Evolutionary conservation across 2,329 filamentous ascomycete genomes (phyloP).

Genomic region (Paramyrothecium roridum): DNA sequence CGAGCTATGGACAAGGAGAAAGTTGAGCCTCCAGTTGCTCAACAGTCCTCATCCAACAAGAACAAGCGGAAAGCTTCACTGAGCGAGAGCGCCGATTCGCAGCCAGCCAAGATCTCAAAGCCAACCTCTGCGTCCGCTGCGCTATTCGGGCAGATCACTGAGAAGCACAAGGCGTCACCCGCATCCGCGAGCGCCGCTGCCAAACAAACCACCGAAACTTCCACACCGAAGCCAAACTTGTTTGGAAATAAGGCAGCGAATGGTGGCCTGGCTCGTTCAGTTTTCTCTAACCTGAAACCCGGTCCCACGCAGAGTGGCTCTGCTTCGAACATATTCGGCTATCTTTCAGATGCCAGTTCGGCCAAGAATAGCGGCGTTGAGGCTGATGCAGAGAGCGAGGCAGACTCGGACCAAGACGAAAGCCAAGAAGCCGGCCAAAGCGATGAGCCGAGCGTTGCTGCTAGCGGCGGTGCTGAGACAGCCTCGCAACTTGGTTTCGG

Average conservation of each 20-base stretch:
- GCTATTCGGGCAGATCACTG: slow-evolving; percentile 55
- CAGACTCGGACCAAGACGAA: slow-evolving; percentile 39
- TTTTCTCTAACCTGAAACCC: slow-evolving; percentile 38
- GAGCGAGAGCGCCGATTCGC: slow-evolving; percentile 42
- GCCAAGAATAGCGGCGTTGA: slow-evolving; percentile 51
- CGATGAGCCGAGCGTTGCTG: slow-evolving; percentile 39
- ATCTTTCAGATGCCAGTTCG: slow-evolving; percentile 55
- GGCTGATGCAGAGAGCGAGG: slow-evolving; percentile 43
- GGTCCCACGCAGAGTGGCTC: slow-evolving; percentile 14
- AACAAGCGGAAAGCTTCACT: slow-evolving; percentile 51
- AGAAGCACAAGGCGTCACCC: slow-evolving; percentile 38
- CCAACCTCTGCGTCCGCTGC: slow-evolving; percentile 51
- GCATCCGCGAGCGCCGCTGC: slow-evolving; percentile 23
- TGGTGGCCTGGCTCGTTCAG: slow-evolving; percentile 37
- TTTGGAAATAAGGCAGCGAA: slow-evolving; percentile 32
- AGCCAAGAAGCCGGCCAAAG: slow-evolving; percentile 40
- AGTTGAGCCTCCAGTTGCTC: slow-evolving; percentile 21
- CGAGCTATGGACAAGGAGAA: slow-evolving; percentile 39
- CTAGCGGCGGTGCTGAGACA: slow-evolving; percentile 37
- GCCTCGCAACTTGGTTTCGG: slow-evolving; percentile 26
- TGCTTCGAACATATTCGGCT: slow-evolving; percentile 54
- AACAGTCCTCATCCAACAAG: slow-evolving; percentile 32
- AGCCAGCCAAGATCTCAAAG: slow-evolving; percentile 49
- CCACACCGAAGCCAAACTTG: slow-evolving; percentile 26
- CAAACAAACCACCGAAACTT: slow-evolving; percentile 19